Evolutionary conservation across 371 early-diverging fungal genomes (phyloP), one percentile per base, ranked within the genome.

Genomic region (Mortierella sp.): DNA sequence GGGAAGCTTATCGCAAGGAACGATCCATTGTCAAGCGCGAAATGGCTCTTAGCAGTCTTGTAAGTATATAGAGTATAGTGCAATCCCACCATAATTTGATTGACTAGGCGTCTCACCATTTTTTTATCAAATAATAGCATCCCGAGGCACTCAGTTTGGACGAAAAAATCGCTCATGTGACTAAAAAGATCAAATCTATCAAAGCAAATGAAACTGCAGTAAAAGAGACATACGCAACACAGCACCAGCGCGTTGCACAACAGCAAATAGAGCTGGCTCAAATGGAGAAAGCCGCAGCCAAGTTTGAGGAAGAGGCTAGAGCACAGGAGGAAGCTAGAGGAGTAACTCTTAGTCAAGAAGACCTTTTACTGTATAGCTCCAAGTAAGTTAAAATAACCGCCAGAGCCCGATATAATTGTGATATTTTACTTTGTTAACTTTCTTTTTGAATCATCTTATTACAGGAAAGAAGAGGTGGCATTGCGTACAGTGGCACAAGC

Each of bases 1-100:
- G 93, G 82, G 93, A 96, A n/a, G 83, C 89, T 2, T 82, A 89
- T 57, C 89, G 89, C 51, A 84, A 84, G 57, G 96, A 96, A 76
- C 85, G 91, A 51, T 83, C 91, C 10, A 90, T 92, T 31, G 91
- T 91, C 68, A 90, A 91, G 26, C 82, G 88, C n/a, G 88, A 86
- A 63, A 87, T 85, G 61, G 89, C 88, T 22, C 68, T 93, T 42
- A 89, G 90, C 53, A 89, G 89, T 7, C 77, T 87, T 83, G 91
- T 90, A 79, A 61, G 65, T 37, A 19, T 22, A 29, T 8, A 29
- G n/a, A n/a, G n/a, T n/a, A n/a, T n/a, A n/a, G n/a, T n/a, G n/a
- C n/a, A n/a, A 28, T 32, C 17, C 13, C 7, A 40, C 22, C 23
- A 22, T 60, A 40, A 43, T 2, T 23, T 43, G 6, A 40, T 8